Base-by-base conservation (phyloP, 2,329 filamentous ascomycete genomes). In the Fusarium sublunatum region DNA sequence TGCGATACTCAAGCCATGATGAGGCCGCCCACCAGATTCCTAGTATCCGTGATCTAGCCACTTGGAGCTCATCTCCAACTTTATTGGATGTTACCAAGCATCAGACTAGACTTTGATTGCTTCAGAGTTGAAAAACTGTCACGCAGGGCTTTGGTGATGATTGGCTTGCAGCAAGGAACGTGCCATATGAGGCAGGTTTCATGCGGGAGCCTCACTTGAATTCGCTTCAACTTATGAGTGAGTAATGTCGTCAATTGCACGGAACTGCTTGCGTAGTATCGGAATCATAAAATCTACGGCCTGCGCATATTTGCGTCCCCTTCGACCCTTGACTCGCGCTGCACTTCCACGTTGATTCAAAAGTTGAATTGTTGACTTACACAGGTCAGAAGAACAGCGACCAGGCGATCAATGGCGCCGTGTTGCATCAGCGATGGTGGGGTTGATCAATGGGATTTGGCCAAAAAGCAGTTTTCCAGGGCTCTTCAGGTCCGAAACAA, bases 401-500 rank as follows among this genome's bases (percentile, higher is more conserved):
- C n/a, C 26, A 26, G 57, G 58, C 34, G 38, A 39, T 47, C 40
- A 40, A 39, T 28, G 13, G 29, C 46, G 42, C 31, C 22, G 19
- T 48, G 49, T 28, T 35, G 40, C 39, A 50, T 43, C 32, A 42
- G 25, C 13, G 13, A 22, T 49, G 38, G 61, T 52, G 52, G 51
- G 57, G 52, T 29, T 49, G 29, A 44, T 62, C 52, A 28, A 35
- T 55, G 45, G 32, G 28, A 19, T 52, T 57, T 61, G 49, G 45
- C 41, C 51, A 60, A 56, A 29, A 25, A 62, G 58, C 24, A 61
- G 36, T 34, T n/a, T 48, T 51, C 36, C 48, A 61, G 55, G 55
- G 36, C 58, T 48, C 42, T 60, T 41, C 46, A 62, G 38, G 50
- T 39, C 49, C 50, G 52, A 67, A 67, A 65, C 60, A 65, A 63